Base-by-base conservation (phyloP, 2,329 filamentous ascomycete genomes). In the Escovopsis weberi region DNA sequence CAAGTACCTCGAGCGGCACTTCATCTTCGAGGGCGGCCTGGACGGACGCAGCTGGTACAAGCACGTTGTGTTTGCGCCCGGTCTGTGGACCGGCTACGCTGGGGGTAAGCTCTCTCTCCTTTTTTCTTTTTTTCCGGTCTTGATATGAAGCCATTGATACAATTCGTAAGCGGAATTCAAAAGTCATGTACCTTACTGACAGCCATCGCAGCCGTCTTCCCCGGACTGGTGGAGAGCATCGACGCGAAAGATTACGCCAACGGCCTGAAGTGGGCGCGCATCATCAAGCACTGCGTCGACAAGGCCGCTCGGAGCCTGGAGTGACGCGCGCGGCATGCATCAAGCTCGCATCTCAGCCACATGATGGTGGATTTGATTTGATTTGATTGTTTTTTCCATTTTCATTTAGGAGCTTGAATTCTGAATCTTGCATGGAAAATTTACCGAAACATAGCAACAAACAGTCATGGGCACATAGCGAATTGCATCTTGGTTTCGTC, bases 11-110 rank as follows among this genome's bases (percentile, higher is more conserved):
- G 89, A 96, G 60, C 71, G 87, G 12, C 69, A 79, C 40, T 94
- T 95, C 60, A 53, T 95, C 48, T 82, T 85, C 53, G 63, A 75
- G 4, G 68, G 72, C 3, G 89, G 89, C 1, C 63, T 96, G 18
- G 88, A 94, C 57, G 77, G 78, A 1, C 69, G 89, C 46, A 67
- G 68, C 23, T 95, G 87, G 87, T 96, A 89, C 67, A 95, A 95
- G 66, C 89, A 95, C 55, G 82, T 94, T 2, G 82, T 95, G 1
- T 95, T 93, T 61, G 88, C 88, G 1, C 88, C 88, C 0, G 88
- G 88, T 0, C 59, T 89, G 39, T 94, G 87, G 86, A 94, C 86
- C 0, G 88, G 88, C 0, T 95, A 95, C 60, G 69, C 86, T 0
- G 88, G 87, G 55, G 74, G 76, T 80, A 54, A 61, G 71, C 64